A percentile compares a stretch with the other conserved stretches of the same genome.
Evolutionary conservation across 2,329 filamentous ascomycete genomes (phyloP).

Genomic region (Botrytis sinoallii): DNA sequence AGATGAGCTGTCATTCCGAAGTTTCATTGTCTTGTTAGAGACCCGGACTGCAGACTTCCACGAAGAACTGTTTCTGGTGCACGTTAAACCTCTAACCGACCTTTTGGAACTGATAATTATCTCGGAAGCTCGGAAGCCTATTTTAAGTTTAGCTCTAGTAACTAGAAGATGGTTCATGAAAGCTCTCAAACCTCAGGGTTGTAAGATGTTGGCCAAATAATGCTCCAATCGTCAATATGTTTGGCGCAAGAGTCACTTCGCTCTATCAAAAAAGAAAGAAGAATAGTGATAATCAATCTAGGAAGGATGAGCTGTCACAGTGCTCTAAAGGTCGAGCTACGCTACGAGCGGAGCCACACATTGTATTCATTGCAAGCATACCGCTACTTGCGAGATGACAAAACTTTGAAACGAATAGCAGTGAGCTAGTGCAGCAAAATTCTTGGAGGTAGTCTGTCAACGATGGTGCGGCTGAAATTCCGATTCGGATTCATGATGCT

Average conservation of each 20-base stretch:
- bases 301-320: neutral
- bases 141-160: neutral
- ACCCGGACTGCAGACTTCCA: neutral
- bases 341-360: neutral
- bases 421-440: neutral
- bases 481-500: neutral
- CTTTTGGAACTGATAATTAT: neutral
- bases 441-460: neutral
- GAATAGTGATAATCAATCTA: neutral
- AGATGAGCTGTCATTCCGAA: neutral
- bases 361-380: neutral
- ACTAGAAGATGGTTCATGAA: neutral
- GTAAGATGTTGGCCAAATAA: neutral
- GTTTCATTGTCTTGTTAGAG: neutral
- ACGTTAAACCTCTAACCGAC: neutral
- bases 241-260: neutral
- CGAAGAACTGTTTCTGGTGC: neutral
- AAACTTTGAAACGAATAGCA: neutral
- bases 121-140: neutral
- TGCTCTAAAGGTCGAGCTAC: neutral
- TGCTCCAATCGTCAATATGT: neutral
- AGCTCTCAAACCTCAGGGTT: neutral
- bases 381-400: neutral
- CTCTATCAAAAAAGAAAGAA: neutral
- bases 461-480: neutral